These are phyloP conservation scores for Populus hybrid DNA, from an alignment of 441 rosid genomes.

Conservation along the genomic window DNA sequence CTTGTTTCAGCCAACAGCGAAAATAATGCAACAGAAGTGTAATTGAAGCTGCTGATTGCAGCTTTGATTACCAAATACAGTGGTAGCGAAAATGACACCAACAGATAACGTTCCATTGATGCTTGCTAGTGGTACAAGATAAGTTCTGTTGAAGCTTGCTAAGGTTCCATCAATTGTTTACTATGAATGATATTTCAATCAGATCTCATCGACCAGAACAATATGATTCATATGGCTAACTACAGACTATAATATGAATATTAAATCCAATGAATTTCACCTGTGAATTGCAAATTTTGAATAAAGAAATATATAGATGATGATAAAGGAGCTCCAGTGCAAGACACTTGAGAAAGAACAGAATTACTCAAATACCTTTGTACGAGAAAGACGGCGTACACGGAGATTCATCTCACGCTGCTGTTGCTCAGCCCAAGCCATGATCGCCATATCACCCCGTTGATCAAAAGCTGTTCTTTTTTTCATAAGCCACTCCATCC, in stretches of 20 bases:
- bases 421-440: slow-evolving; percentile 99
- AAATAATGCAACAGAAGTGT: not conserved
- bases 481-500: slow-evolving; percentile 96
- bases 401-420: slow-evolving; percentile 83
- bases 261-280: too few relatives aligned
- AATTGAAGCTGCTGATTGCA: not conserved
- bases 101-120: not conserved
- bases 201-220: slow-evolving; percentile 5
- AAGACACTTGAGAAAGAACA: slow-evolving; percentile 6
- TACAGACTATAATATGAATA: not conserved
- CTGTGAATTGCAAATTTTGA: slow-evolving; percentile 1
- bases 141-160: not conserved
- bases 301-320: slow-evolving; percentile 1
- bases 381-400: slow-evolving; percentile 85
- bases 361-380: slow-evolving; percentile 51
- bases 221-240: not conserved
- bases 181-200: not conserved
- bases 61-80: not conserved
- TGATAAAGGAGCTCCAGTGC: slow-evolving; percentile 6
- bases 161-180: not conserved
- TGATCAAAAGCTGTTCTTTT: slow-evolving; percentile 96
- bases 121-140: not conserved
- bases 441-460: slow-evolving; percentile 91
- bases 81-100: not conserved
- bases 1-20: not conserved